These are phyloP conservation scores for Laguncularia racemosa DNA, from an alignment of 345 rosid species.

Conservation along the genomic window DNA sequence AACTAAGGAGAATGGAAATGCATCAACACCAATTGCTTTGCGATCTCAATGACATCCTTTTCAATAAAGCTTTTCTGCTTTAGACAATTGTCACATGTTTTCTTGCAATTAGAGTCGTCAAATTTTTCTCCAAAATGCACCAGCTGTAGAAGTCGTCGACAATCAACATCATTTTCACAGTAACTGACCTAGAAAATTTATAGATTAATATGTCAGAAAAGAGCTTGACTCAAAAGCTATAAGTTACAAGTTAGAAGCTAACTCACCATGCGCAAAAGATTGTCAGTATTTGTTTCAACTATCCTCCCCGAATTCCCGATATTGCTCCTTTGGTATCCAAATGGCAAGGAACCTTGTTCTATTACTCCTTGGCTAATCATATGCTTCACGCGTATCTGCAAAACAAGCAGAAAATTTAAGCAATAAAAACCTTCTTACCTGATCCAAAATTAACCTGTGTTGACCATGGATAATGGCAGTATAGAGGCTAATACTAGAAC, in stretches of 20 bases:
- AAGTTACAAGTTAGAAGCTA: background rate
- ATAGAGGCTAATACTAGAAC: background rate
- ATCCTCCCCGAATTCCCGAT: slow-evolving; percentile 58
- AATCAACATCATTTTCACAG: slow-evolving; percentile 92
- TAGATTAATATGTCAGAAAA: slow-evolving; percentile 2
- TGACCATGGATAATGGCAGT: background rate
- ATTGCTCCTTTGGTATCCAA: slow-evolving; percentile 49
- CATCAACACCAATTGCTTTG: slow-evolving; percentile 74
- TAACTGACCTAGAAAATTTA: slow-evolving; percentile 70
- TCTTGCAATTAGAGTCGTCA: slow-evolving; percentile 57
- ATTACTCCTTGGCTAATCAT: slow-evolving; percentile 84
- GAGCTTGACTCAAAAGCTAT: slow-evolving; percentile 5
- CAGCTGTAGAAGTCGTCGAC: slow-evolving; percentile 84
- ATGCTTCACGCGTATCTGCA: slow-evolving; percentile 87
- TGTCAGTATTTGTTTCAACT: slow-evolving; percentile 83
- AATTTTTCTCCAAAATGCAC: slow-evolving; percentile 94
- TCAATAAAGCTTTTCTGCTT: slow-evolving; percentile 53
- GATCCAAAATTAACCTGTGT: no score
- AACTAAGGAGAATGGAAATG: background rate
- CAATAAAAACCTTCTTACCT: no score
- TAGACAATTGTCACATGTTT: slow-evolving; percentile 87
- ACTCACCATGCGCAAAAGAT: slow-evolving; percentile 82
- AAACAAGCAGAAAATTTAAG: slow-evolving; percentile 5
- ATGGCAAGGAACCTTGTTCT: slow-evolving; percentile 68
- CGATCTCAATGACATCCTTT: slow-evolving; percentile 76